These are phyloP conservation scores for Cryptococcus floricola DNA, from an alignment of 1,284 basidiomycete genomes.

Conservation along the genomic window DNA sequence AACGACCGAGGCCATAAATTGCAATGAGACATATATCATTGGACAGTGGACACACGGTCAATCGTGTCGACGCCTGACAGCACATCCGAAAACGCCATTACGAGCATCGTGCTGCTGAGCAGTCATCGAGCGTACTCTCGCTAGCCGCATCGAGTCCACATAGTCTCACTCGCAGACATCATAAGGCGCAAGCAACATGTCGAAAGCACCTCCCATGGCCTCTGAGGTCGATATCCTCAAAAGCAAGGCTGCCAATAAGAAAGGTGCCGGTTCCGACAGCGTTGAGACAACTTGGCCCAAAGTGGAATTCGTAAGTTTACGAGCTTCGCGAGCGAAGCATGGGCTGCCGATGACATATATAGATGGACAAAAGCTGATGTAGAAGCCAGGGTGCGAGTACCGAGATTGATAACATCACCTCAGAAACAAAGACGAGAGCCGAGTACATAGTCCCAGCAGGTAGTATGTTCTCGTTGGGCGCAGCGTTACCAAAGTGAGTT, in stretches of 20 bases:
- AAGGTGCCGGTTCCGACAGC: slow-evolving; percentile 57
- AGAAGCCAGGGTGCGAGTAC: slow-evolving; percentile 26
- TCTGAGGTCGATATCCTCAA: slow-evolving; percentile 37
- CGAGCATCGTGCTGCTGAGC: no score
- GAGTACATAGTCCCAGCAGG: slow-evolving; percentile 38
- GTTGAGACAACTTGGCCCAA: slow-evolving; percentile 36
- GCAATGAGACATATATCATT: no score
- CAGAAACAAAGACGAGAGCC: slow-evolving; percentile 22
- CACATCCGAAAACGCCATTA: no score
- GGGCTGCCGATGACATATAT: neutral
- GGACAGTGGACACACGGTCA: no score
- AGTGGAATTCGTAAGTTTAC: slow-evolving; percentile 31
- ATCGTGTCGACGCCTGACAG: no score
- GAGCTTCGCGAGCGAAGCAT: neutral
- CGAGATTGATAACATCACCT: slow-evolving; percentile 32
- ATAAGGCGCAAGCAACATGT: slow-evolving; percentile 5
- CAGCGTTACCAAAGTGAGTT: slow-evolving; percentile 25
- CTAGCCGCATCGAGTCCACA: no score
- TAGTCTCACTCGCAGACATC: no score
- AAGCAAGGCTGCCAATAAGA: slow-evolving; percentile 35
- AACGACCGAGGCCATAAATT: no score
- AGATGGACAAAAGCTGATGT: neutral
- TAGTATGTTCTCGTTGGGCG: slow-evolving; percentile 36
- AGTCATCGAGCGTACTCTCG: no score
- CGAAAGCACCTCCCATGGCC: slow-evolving; percentile 16